Percentiles rank a stretch among this genome's conserved stretches.
Evolutionary conservation across 2,329 filamentous ascomycete species (phyloP).

Genomic region (Fusarium nodosum): DNA sequence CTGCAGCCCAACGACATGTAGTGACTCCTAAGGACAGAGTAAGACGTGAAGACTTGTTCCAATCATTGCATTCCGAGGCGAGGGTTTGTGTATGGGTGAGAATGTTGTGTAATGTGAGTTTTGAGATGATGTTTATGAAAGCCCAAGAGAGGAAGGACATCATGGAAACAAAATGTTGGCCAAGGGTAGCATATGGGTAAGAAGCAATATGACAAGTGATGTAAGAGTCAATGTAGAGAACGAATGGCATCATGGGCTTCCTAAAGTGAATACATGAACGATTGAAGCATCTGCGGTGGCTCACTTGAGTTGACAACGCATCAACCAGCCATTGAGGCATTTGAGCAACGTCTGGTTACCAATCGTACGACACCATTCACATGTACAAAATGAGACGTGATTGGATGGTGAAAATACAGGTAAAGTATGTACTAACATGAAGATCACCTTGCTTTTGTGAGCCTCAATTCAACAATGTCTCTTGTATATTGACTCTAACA

Average conservation of each 20-base stretch:
- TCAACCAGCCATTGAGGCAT: constrained; percentile 44
- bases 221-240: background rate
- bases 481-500: background rate
- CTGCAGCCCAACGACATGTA: constrained; percentile 40
- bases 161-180: background rate
- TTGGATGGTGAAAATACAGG: constrained; percentile 2
- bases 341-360: constrained; percentile 29
- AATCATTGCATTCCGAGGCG: constrained; percentile 45
- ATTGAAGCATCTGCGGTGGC: constrained; percentile 28
- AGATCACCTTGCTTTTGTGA: constrained; percentile 22
- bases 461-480: constrained; percentile 15
- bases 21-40: constrained; percentile 15
- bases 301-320: constrained; percentile 44
- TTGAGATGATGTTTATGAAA: constrained; percentile 1
- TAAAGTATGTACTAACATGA: background rate
- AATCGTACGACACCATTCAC: constrained; percentile 45
- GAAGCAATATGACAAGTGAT: background rate
- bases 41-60: constrained; percentile 37
- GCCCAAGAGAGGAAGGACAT: background rate
- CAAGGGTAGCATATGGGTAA: background rate
- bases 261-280: background rate
- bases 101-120: constrained; percentile 38
- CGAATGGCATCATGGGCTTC: background rate
- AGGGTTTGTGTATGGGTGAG: constrained; percentile 36
- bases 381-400: constrained; percentile 21